These are phyloP conservation scores for Kwoniella mangroviensis DNA, from an alignment of 768 basidiomycete species.

Conservation along the genomic window DNA sequence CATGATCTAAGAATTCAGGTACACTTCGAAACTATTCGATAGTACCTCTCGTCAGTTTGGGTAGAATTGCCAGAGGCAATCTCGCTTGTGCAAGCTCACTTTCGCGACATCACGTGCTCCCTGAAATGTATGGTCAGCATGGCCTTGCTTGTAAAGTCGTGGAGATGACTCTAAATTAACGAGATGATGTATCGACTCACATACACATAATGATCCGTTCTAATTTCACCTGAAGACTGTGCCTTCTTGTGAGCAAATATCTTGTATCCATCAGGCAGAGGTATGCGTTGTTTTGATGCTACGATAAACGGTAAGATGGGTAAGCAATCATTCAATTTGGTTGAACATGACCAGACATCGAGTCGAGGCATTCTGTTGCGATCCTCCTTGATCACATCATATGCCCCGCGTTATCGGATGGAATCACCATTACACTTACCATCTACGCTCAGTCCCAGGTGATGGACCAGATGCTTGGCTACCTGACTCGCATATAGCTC, in stretches of 20 bases:
- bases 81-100: not conserved
- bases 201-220: constrained; percentile 43
- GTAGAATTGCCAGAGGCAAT: not conserved
- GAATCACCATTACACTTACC: constrained; percentile 1
- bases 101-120: not conserved
- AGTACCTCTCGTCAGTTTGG: constrained; percentile 12
- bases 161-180: no score
- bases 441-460: constrained; percentile 16
- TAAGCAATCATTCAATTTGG: no score
- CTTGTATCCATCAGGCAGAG: constrained; percentile 44
- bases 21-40: constrained; percentile 42
- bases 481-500: constrained; percentile 38
- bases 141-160: not conserved
- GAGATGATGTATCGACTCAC: constrained; percentile 23
- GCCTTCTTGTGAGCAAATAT: constrained; percentile 45
- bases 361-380: no score
- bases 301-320: not conserved
- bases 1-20: constrained; percentile 47
- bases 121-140: not conserved
- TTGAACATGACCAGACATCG: no score
- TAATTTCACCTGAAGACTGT: constrained; percentile 19
- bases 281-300: constrained; percentile 25
- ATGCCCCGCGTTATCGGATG: no score
- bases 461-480: constrained; percentile 35
- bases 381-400: no score